phyloP scores from a whole-genome alignment of 441 rosid genomes.

The Breynia disticha region DNA sequence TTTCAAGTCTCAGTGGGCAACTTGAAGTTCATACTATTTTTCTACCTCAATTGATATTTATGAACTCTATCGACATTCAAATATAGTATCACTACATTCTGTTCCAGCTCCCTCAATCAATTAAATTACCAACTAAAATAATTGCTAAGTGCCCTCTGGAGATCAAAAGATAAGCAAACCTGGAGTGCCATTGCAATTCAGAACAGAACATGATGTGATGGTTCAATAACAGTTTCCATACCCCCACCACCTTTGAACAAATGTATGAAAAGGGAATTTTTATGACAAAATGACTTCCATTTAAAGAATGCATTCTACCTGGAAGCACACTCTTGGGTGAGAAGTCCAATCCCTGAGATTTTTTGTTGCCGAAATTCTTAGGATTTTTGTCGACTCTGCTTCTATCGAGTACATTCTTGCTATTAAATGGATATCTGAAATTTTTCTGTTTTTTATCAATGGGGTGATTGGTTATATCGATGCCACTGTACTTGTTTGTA shows the following conservation, averaged over 20 bases:
- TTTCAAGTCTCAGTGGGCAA: too few relatives aligned
- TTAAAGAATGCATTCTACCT: conserved; percentile 24
- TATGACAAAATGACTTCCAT: conserved; percentile 1
- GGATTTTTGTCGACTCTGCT: conserved; percentile 20
- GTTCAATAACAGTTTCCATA: too few relatives aligned
- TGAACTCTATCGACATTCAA: too few relatives aligned
- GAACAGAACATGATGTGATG: too few relatives aligned
- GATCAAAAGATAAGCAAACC: not conserved
- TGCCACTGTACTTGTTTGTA: conserved; percentile 3
- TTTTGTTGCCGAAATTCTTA: conserved; percentile 11
- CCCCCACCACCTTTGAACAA: too few relatives aligned
- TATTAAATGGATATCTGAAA: conserved; percentile 13
- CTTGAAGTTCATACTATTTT: not conserved
- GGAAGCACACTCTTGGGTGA: conserved; percentile 66
- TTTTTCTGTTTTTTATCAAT: conserved; percentile 16
- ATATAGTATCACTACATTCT: not conserved
- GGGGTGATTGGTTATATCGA: conserved; percentile 6
- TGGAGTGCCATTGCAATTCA: not conserved
- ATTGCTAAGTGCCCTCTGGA: not conserved
- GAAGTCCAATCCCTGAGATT: conserved; percentile 27
- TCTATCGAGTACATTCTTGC: conserved; percentile 10
- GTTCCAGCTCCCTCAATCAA: not conserved
- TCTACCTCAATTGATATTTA: too few relatives aligned
- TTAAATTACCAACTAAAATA: not conserved
- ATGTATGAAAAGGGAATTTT: not conserved